Evolutionary conservation across 192 early-diverging fungal species (phyloP), one percentile per base, ranked within the genome.

Genomic region (Rhizoclosmatium sp.): DNA sequence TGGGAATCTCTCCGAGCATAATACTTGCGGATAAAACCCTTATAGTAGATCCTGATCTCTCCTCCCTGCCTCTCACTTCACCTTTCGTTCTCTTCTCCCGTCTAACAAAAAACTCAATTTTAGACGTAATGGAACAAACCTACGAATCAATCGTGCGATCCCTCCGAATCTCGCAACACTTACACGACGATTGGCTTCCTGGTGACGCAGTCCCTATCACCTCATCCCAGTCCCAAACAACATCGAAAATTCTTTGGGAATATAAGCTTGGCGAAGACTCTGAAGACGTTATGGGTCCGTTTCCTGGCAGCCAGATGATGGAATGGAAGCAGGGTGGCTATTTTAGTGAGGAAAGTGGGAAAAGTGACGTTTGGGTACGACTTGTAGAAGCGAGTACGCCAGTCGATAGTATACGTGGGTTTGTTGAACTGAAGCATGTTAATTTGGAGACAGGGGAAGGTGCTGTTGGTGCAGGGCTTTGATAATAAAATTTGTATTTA

Each of bases 61-160:
- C 64, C 12, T 66, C 40, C 23, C 40, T 60, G 40, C 23, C 10
- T 65, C 66, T 21, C 31, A 45, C 31, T 47, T 54, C 16, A 7
- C 31, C 41, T n/a, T 44, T 16, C 45, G 44, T 31, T 77, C 60
- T 31, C 23, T 16, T 67, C 67, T 21, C 56, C n/a, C 46, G 46
- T 56, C 16, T n/a, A 4, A n/a, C 40, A 54, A 12, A 54, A 7
- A 21, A 62, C 23, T 62, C 60, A 19, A 54, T 1, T 62, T 1
- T 69, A 88, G 85, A 85, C 39, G 82, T 82, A 3, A 84, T 89
- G 66, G 81, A 84, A 47, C 64, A 80, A 47, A 82, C 73, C 1
- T 89, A 87, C 61, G 87, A 89, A 59, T 83, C 86, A 49, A 82
- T 89, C 19, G 82, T 83, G 3, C 72, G 87, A 41, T 74, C 62